Evolutionary conservation across 495 filamentous ascomycete species (phyloP), one percentile per base, ranked within the genome.

Genomic region (Hyaloscypha variabilis): DNA sequence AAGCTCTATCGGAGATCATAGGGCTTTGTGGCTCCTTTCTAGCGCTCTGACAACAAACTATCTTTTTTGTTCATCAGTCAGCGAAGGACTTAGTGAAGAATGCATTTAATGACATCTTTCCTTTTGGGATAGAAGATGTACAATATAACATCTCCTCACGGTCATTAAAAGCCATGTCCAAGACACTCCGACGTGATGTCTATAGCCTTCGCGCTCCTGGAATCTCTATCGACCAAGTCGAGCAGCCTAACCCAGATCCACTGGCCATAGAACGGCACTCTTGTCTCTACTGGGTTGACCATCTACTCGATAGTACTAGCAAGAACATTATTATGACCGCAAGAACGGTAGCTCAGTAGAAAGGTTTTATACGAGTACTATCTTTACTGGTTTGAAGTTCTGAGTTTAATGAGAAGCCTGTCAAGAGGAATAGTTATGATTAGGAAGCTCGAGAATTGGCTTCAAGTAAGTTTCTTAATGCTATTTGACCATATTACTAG

Each of bases 51-150:
- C 66, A 68, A 60, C 19, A 60, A 30, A 63, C 30, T 34, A 50
- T 71, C 42, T 75, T 68, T 66, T 70, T 75, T 61, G 59, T 77
- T 23, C 72, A 77, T 69, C 72, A 75, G 51, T 75, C 70, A 11
- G 72, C 70, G 36, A 74, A 77, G 58, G 73, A 75, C 65, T 60
- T 77, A 54, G 19, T 71, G 42, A 56, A 49, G 51, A 66, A 60
- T n/a, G 53, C 52, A 29, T n/a, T 6, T 24, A 51, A n/a, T n/a
- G 6, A 51, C n/a, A 51, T 51, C n/a, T 51, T 51, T 19, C 49
- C 49, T 51, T 51, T 19, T 51, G 17, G 49, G 5, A 51, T 51
- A 6, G 17, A 19, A 51, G 49, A 51, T 51, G n/a, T 50, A 13
- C 53, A 65, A 21, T 28, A 50, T 31, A 49, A 2, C 4, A 65